Base-by-base conservation (phyloP, 345 rosid genomes). In the Carallia brachiata region DNA sequence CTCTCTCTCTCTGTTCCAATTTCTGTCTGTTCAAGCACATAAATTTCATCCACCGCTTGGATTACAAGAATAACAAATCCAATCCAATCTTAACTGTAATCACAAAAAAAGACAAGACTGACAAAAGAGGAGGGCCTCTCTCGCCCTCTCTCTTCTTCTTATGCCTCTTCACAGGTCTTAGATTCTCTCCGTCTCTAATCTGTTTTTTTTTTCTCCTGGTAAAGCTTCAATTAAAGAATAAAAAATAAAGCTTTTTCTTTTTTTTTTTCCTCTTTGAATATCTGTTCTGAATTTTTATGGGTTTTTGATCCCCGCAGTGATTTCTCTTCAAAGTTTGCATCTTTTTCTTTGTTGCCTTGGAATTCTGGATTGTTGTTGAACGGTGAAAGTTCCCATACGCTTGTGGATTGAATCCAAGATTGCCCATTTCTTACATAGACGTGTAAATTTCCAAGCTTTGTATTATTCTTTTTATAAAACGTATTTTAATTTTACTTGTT, bases 91-190 rank as follows among this genome's bases (percentile, higher is more conserved):
- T 60, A 69, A 65, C 61, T 68, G 76, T 50, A 65, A 68, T 66
- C 59, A 48, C 36, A 50, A 68, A 56, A 9, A 56, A 9, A 72
- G 65, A 60, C 54, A 57, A 61, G 73, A 73, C 72, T 77, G 75
- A 71, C 70, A 71, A 77, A 50, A 37, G 70, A 70, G 65, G 85
- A 81, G 90, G 89, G 84, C 81, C 79, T 82, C 48, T 40, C 85
- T 80, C 73, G 77, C 84, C 83, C 88, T 82, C 84, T 80, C 77
- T 79, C 77, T 80, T 81, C 83, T 79, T 81, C 64, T 75, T 62
- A 67, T 74, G 71, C 84, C 72, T 81, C 80, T 73, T 78, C 75
- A 70, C 83, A 63, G 81, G 80, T 78, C 82, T 78, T 79, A 66
- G 74, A 63, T 75, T 80, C 73, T 74, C 63, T 54, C 50, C 23